Percentiles rank a stretch among this genome's conserved stretches.
Conservation (phyloP, 2,329 filamentous ascomycete genomes). For the Chaetomium sp. region DNA sequence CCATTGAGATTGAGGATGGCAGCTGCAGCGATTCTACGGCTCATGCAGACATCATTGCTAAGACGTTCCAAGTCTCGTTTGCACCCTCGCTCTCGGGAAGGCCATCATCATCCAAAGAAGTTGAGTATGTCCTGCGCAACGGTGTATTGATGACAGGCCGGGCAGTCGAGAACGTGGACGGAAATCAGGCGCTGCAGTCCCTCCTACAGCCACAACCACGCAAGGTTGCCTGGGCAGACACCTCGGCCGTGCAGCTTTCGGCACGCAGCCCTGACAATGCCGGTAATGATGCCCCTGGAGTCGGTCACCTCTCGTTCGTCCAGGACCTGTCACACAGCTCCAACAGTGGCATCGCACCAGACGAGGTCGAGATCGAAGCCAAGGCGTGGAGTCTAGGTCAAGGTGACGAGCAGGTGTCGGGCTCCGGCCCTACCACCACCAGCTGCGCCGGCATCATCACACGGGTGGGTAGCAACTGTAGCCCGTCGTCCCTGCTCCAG, state of each 20-base stretch:
- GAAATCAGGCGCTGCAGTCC: not conserved
- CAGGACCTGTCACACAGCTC: slow-evolving; percentile 15
- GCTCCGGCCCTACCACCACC: not conserved
- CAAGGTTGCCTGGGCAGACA: not conserved
- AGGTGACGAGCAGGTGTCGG: slow-evolving; percentile 32
- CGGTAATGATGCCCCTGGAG: not conserved
- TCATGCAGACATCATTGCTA: not conserved
- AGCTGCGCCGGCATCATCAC: slow-evolving; percentile 29
- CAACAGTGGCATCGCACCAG: not conserved
- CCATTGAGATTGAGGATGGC: not conserved
- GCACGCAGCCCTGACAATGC: slow-evolving; percentile 1
- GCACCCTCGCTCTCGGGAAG: not conserved
- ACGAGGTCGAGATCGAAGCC: slow-evolving; percentile 32
- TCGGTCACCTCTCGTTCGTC: slow-evolving; percentile 13
- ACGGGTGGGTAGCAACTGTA: slow-evolving; percentile 26
- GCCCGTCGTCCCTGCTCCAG: slow-evolving; percentile 21
- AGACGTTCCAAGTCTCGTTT: not conserved
- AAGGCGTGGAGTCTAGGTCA: slow-evolving; percentile 33
- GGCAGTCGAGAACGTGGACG: not conserved
- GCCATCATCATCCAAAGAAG: not conserved
- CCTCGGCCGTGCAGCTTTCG: not conserved
- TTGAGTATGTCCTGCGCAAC: slow-evolving; percentile 2
- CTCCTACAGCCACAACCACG: not conserved
- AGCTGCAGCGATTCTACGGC: not conserved
- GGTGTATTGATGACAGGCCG: not conserved